These are phyloP conservation scores for Nicotiana tabacum DNA, from an alignment of 257 asterid species.

Conservation along the genomic window DNA sequence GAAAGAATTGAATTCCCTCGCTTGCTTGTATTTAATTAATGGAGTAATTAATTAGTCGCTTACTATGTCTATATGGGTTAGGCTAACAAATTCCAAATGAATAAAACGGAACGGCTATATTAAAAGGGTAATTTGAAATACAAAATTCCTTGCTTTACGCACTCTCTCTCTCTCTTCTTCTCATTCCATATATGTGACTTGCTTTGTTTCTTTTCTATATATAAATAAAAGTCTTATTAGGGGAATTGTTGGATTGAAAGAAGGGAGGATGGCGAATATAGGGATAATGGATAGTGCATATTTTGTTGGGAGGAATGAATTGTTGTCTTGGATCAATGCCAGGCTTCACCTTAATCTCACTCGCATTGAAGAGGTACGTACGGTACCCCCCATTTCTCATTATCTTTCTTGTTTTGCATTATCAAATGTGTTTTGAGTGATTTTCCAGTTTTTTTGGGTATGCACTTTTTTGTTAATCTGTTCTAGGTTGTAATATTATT, in stretches of 20 bases:
- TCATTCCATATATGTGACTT: background rate
- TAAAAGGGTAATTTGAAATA: constrained; percentile 36
- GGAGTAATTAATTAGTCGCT: background rate
- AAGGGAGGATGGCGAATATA: constrained; percentile 58
- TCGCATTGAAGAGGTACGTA: constrained; percentile 75
- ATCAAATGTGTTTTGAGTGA: too few relatives aligned
- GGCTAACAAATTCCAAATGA: constrained; percentile 3
- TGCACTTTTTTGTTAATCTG: background rate
- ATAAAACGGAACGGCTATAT: constrained; percentile 12
- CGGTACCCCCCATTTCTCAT: background rate
- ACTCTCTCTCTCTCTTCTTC: constrained; percentile 4
- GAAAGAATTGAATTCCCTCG: background rate
- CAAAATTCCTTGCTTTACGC: constrained; percentile 34
- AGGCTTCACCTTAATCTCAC: constrained; percentile 76
- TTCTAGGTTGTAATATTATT: background rate
- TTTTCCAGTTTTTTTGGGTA: background rate
- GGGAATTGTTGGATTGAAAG: background rate
- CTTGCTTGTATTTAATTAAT: background rate
- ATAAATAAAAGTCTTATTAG: background rate
- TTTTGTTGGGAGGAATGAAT: constrained; percentile 87
- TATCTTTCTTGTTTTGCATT: background rate
- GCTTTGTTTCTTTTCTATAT: constrained; percentile 12
- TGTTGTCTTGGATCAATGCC: constrained; percentile 76
- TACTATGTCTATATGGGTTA: background rate
- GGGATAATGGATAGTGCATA: constrained; percentile 94